Evolutionary conservation across 2,329 filamentous ascomycete species (phyloP), one percentile per base, ranked within the genome.

Genomic region (Alternaria viburni): DNA sequence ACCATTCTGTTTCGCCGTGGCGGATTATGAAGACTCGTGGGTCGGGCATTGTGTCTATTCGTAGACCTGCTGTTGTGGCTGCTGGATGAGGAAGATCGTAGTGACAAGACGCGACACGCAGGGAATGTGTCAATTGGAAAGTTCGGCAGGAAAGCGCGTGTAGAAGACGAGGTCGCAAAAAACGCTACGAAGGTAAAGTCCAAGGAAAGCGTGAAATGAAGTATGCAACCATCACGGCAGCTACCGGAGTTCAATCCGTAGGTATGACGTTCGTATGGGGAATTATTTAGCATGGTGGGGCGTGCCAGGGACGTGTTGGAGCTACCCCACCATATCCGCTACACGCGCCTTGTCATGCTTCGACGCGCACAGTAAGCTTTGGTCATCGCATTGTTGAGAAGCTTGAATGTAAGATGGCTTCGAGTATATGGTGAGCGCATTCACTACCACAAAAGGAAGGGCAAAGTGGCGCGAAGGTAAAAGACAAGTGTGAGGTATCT

Each of bases 1-100:
- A 96, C 94, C 94, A 98, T 83, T 97, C 93, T 5, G 94, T 98
- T 83, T 97, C 93, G 81, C 94, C 95, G 77, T 97, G 94, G 72
- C 94, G 92, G 72, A 85, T 80, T 66, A 85, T 83, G 79, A 85
- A 85, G 75, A 85, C 82, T 54, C 83, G 79, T 6, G 83, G 83
- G 23, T 82, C 82, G 12, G 81, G 81, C 81, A 80, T 80, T 55
- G 64, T 64, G 15, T 52, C 30, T 36, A 8, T 41, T 21, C 5
- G 8, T 12, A 51, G 17, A 23, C 17, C 19, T 32, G 23, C 43
- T 64, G 41, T 17, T 23, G 32, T 50, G 1, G 13, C 8, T n/a
- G 12, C 12, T 51, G 13, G 12, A 12, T 11, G 8, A 7, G 8
- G 17, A 15, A 5, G 28, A 51, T 51, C 8, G 17, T 12, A 21